Evolutionary conservation across 352 stramenopile species (phyloP).

Genomic region (Globisporangium echinulatum): DNA sequence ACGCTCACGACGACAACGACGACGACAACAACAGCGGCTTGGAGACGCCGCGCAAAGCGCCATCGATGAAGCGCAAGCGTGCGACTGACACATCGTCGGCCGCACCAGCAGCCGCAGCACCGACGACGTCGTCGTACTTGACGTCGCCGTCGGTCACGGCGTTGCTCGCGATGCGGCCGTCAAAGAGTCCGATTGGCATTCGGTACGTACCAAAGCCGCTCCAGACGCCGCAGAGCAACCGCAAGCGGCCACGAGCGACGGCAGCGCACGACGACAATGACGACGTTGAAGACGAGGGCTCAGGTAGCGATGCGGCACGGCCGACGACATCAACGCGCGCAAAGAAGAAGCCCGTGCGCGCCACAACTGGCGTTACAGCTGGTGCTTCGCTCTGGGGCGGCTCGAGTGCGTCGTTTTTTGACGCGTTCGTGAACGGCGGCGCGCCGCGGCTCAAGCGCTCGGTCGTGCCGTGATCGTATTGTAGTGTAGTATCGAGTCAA

Average conservation of each 20-base stretch:
- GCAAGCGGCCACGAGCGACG: not conserved
- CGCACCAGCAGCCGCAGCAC: not conserved
- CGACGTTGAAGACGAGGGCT: no score
- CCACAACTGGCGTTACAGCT: not conserved
- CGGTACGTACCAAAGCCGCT: conserved; percentile 15
- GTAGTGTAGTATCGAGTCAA: not conserved
- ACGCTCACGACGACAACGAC: not conserved
- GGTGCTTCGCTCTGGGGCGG: conserved; percentile 12
- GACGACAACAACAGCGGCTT: conserved; percentile 7
- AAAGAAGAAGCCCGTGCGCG: conserved; percentile 23
- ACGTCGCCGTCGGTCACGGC: conserved; percentile 13
- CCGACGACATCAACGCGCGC: conserved; percentile 19
- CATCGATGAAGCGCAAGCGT: conserved; percentile 22
- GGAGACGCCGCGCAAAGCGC: conserved; percentile 25
- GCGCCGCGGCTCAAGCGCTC: conserved; percentile 51
- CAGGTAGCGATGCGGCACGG: no score
- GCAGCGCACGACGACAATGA: not conserved
- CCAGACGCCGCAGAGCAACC: conserved; percentile 13
- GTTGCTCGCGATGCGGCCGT: conserved; percentile 16
- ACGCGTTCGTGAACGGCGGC: conserved; percentile 66
- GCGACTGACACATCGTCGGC: conserved; percentile 3
- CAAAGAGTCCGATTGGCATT: conserved; percentile 17
- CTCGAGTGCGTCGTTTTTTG: conserved; percentile 38
- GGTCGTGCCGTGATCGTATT: conserved; percentile 4
- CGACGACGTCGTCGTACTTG: conserved; percentile 3